Percentiles rank a stretch among this genome's conserved stretches.
Evolutionary conservation across 257 asterid species (phyloP).

Genomic region (Parsonsia alboflavescens): DNA sequence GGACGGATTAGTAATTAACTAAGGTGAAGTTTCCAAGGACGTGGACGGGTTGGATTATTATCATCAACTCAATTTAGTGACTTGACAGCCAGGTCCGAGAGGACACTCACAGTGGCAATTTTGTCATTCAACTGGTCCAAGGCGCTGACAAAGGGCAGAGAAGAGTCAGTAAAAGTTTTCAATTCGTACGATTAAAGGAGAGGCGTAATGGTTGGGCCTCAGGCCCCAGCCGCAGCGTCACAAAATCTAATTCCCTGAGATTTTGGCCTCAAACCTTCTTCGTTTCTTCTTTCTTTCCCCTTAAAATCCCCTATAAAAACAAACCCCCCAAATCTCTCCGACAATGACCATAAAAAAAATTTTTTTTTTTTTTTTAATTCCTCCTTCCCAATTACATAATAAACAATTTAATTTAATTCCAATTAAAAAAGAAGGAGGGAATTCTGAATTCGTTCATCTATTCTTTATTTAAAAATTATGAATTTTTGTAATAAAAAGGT

Average conservation of each 20-base stretch:
- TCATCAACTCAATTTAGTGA: no score
- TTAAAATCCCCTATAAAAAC: constrained; percentile 1
- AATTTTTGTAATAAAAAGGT: neutral
- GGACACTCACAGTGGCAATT: neutral
- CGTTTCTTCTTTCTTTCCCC: neutral
- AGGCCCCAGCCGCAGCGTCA: neutral
- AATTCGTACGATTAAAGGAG: neutral
- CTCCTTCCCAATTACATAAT: no score
- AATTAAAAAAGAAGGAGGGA: no score
- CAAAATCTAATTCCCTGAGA: neutral
- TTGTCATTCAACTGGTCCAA: neutral
- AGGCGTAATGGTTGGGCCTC: neutral
- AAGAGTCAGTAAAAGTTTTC: neutral
- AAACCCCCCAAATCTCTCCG: constrained; percentile 17
- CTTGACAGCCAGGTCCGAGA: no score
- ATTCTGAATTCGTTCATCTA: neutral
- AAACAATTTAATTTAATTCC: neutral
- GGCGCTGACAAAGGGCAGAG: neutral
- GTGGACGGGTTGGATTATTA: no score
- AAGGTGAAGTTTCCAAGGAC: no score
- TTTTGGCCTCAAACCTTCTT: neutral
- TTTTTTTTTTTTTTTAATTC: no score
- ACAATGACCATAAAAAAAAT: constrained; percentile 22
- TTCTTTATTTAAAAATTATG: neutral
- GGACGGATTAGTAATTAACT: no score